These are phyloP conservation scores for Fusarium pseudograminearum DNA, from an alignment of 2,329 filamentous ascomycete genomes.

Conservation along the genomic window DNA sequence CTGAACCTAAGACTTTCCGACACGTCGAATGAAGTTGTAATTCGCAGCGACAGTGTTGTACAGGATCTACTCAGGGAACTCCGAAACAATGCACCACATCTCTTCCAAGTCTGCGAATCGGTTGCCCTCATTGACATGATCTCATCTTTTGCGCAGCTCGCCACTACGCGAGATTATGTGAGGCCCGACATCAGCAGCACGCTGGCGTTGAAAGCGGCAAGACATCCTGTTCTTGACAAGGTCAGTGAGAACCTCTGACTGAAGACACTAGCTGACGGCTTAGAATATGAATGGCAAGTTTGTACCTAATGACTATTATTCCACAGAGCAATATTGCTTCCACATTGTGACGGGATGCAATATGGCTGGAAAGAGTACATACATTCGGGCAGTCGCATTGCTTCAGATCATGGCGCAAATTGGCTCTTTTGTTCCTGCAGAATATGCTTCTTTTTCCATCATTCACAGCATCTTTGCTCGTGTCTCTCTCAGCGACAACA, in stretches of 20 bases:
- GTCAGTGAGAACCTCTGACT: conserved; percentile 46
- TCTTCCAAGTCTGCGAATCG: conserved; percentile 89
- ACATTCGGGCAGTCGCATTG: conserved; percentile 86
- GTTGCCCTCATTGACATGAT: conserved; percentile 91
- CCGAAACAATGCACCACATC: conserved; percentile 74
- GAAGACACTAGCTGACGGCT: not conserved
- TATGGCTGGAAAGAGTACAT: conserved; percentile 98
- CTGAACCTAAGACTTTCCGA: conserved; percentile 81
- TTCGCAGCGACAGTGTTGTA: conserved; percentile 83
- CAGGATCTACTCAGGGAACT: conserved; percentile 78
- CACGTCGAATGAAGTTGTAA: conserved; percentile 84
- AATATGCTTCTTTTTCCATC: conserved; percentile 84
- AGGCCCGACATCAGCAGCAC: conserved; percentile 76
- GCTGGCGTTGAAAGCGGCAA: conserved; percentile 77
- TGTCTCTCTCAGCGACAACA: conserved; percentile 86
- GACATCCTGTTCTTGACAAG: conserved; percentile 84
- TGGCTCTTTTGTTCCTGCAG: conserved; percentile 88
- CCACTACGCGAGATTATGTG: conserved; percentile 70
- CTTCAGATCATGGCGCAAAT: conserved; percentile 95
- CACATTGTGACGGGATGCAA: conserved; percentile 97
- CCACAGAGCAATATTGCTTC: conserved; percentile 82
- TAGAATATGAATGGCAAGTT: conserved; percentile 74
- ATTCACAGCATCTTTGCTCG: conserved; percentile 87
- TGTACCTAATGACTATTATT: conserved; percentile 91
- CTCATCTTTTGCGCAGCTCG: conserved; percentile 78